A percentile compares a stretch with the other conserved stretches of the same genome.
These are phyloP conservation scores for Aspergillus ustus DNA, from an alignment of 2,329 filamentous ascomycete species.

Conservation along the genomic window DNA sequence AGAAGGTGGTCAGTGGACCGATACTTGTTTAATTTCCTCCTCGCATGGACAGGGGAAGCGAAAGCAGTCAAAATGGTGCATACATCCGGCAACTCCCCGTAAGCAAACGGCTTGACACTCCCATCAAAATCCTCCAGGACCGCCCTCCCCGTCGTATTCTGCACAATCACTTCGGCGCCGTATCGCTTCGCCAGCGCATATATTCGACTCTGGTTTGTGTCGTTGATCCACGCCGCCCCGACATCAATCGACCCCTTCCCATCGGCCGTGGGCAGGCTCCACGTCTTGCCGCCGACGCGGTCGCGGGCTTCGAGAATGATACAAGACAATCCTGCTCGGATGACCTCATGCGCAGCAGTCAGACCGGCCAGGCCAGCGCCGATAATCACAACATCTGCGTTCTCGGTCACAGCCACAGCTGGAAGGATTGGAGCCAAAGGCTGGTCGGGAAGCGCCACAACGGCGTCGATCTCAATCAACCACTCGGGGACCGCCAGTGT, in stretches of 20 bases:
- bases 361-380: slow-evolving; percentile 48
- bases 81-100: slow-evolving; percentile 22
- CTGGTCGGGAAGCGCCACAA: slow-evolving; percentile 17
- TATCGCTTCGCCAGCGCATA: slow-evolving; percentile 37
- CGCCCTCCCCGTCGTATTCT: slow-evolving; percentile 53
- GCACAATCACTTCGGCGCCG: slow-evolving; percentile 51
- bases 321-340: slow-evolving; percentile 37
- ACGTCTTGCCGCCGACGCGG: slow-evolving; percentile 50
- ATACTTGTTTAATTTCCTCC: no score
- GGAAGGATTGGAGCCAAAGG: slow-evolving; percentile 25
- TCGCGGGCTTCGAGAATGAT: slow-evolving; percentile 49
- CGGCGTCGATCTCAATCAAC: slow-evolving; percentile 53
- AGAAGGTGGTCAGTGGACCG: neutral
- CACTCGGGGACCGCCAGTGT: slow-evolving; percentile 45
- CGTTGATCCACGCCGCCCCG: slow-evolving; percentile 66
- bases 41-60: neutral
- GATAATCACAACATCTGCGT: slow-evolving; percentile 39
- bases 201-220: slow-evolving; percentile 56
- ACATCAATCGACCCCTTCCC: slow-evolving; percentile 49
- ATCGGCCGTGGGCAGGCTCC: slow-evolving; percentile 21
- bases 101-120: slow-evolving; percentile 20
- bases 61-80: neutral
- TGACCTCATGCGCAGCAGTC: slow-evolving; percentile 37
- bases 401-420: neutral
- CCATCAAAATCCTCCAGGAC: slow-evolving; percentile 50